A percentile compares a stretch with the other conserved stretches of the same genome.
phyloP scores from a whole-genome alignment of 2,329 filamentous ascomycete genomes.

The Fusarium sp. region DNA sequence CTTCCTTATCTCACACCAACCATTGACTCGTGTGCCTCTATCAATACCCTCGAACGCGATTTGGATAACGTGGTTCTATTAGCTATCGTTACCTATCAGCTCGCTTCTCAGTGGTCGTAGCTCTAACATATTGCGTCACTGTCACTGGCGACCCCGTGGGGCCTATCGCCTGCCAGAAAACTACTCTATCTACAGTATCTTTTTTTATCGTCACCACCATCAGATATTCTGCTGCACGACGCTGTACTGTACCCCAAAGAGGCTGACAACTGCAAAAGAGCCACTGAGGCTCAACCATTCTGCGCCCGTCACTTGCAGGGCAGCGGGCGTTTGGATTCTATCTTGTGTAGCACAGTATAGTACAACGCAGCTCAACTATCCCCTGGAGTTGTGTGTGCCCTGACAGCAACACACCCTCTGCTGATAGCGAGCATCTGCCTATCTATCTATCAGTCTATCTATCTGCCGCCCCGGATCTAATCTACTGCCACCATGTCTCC shows the following conservation, averaged over 20 bases:
- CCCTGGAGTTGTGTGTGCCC: conserved; percentile 25
- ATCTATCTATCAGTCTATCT: background rate
- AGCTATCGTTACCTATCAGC: conserved; percentile 42
- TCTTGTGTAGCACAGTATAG: conserved; percentile 25
- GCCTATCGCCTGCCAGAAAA: conserved; percentile 30
- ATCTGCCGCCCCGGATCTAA: conserved; percentile 24
- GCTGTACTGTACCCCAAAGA: conserved; percentile 24
- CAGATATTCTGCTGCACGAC: conserved; percentile 20
- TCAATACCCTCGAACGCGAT: conserved; percentile 30
- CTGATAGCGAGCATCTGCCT: background rate
- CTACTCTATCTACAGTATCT: conserved; percentile 16
- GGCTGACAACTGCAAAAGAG: conserved; percentile 27
- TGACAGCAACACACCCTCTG: conserved; percentile 35
- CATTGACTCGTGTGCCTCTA: conserved; percentile 34
- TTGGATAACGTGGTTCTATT: conserved; percentile 48
- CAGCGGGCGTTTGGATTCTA: conserved; percentile 43
- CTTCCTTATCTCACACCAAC: conserved; percentile 46
- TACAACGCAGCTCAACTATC: conserved; percentile 7
- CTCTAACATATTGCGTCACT: conserved; percentile 47
- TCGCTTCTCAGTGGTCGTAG: conserved; percentile 44
- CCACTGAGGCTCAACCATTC: conserved; percentile 43
- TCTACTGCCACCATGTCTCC: conserved; percentile 59
- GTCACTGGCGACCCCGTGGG: conserved; percentile 38
- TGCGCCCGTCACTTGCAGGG: conserved; percentile 44
- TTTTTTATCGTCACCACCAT: conserved; percentile 29